Base-by-base conservation (phyloP, 2,329 filamentous ascomycete genomes). In the Penicillium sp. region DNA sequence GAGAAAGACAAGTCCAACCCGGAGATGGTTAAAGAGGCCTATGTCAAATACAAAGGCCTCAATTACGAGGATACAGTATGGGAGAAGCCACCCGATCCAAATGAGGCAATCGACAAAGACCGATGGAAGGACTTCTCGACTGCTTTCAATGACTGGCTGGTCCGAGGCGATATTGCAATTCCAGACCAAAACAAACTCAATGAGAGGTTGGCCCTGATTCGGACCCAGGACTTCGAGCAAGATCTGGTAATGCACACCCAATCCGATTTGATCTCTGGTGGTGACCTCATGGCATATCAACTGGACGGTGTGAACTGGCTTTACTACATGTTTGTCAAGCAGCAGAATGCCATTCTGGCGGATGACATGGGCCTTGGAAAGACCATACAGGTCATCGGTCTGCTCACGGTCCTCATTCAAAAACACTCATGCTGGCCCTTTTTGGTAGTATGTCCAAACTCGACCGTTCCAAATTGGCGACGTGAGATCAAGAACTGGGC, bases 321-420 rank as follows among this genome's bases (percentile, higher is more conserved):
- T 2, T 86, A 96, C 53, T 92, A 89, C 69, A 94, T 94, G 67
- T 97, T 90, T 79, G 88, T 91, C 64, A 79, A 83, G 46, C 81
- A 86, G 61, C 86, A 89, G 66, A 97, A 94, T 65, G 88, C 91
- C 26, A 93, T 97, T 53, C 81, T 97, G 6, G 94, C 94, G 0
- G 94, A 99, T 67, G 94, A 99, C 68, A 99, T 99, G 94, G 94
- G 94, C 38, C 82, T 99, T 2, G 94, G 94, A 29, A 99, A 99
- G 76, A 99, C 94, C 0, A 90, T 99, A 29, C 94, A 99, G 69
- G 85, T 96, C 47, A 88, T 97, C 54, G 84, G 86, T 2, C 83
- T 96, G 57, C 81, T 97, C 54, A 85, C 89, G 1, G 85, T 87
- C 0, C 74, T 97, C 34, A 80, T 87, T 23, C 80, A 87, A 55